These are phyloP conservation scores for Scenedesmus sp. DNA, from an alignment of 163 green algal species.

Conservation along the genomic window DNA sequence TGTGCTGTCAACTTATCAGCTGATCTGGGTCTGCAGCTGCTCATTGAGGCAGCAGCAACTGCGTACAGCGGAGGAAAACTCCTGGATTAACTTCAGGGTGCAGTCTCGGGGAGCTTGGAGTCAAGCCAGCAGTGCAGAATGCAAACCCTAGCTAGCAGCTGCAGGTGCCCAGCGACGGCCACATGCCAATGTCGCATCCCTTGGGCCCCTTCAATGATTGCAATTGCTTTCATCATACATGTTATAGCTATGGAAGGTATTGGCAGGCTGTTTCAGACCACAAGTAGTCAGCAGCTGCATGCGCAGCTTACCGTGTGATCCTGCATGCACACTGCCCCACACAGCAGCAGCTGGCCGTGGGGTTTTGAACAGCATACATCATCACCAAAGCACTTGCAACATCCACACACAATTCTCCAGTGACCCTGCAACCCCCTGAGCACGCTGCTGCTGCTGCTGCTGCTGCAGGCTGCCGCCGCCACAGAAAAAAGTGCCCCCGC, in stretches of 20 bases:
- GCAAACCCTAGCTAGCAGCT: constrained; percentile 32
- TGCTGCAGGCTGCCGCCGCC: constrained; percentile 14
- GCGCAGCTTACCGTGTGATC: too few species aligned
- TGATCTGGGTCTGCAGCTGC: not conserved
- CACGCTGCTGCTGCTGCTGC: constrained; percentile 1
- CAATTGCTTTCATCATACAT: too few species aligned
- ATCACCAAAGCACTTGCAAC: too few species aligned
- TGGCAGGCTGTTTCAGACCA: too few species aligned
- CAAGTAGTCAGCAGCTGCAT: too few species aligned
- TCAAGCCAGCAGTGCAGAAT: not conserved
- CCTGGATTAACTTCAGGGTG: not conserved
- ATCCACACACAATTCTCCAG: not conserved
- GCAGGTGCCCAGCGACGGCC: not conserved
- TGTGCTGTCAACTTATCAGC: not conserved
- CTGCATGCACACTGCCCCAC: too few species aligned
- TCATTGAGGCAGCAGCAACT: not conserved
- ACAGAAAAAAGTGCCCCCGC: not conserved
- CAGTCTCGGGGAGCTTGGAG: not conserved
- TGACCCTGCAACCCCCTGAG: not conserved
- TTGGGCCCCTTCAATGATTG: not conserved
- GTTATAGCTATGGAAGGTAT: too few species aligned
- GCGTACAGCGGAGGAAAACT: not conserved
- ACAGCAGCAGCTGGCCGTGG: too few species aligned
- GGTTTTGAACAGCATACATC: too few species aligned
- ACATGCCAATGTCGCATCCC: too few species aligned